Evolutionary conservation across 2,329 filamentous ascomycete genomes (phyloP).

Genomic region (Epicoccum sorghinum): DNA sequence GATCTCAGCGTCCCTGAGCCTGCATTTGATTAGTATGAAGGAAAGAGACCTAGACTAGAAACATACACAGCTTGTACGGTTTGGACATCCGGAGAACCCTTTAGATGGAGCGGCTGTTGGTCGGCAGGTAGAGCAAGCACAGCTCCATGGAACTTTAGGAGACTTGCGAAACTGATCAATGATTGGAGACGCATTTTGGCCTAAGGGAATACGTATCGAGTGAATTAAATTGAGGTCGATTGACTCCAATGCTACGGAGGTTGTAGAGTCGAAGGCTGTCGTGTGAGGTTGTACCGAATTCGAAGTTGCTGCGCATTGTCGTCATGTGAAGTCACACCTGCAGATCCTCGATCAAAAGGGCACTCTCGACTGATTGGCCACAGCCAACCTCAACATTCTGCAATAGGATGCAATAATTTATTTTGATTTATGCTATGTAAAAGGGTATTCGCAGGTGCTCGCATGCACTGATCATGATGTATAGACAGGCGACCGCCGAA

Average conservation of each 20-base stretch:
- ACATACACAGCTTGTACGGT: conserved; percentile 37
- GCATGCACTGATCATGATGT: conserved; percentile 3
- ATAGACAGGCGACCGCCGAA: conserved; percentile 3
- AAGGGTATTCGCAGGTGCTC: conserved; percentile 21
- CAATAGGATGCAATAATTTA: background rate
- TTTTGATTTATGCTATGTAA: conserved; percentile 7
- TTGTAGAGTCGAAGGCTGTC: conserved; percentile 12
- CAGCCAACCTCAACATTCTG: conserved; percentile 1
- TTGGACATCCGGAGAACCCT: conserved; percentile 25
- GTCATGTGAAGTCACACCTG: conserved; percentile 36
- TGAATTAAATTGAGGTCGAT: no score
- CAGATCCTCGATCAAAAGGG: conserved; percentile 26
- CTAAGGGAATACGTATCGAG: background rate
- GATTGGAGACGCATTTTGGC: conserved; percentile 23
- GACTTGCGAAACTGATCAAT: conserved; percentile 16
- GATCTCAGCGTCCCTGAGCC: conserved; percentile 48
- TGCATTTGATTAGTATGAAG: conserved; percentile 18
- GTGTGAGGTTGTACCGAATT: conserved; percentile 21
- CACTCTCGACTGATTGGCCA: conserved; percentile 19
- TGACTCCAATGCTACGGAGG: no score
- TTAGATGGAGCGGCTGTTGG: conserved; percentile 28
- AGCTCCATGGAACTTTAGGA: conserved; percentile 25
- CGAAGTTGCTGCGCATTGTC: conserved; percentile 26
- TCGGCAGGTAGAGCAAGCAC: conserved; percentile 34
- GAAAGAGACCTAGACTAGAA: background rate